Percentiles rank a stretch among this genome's conserved stretches.
phyloP scores from a whole-genome alignment of 306 rosid genomes.

The Malus sylvestris region DNA sequence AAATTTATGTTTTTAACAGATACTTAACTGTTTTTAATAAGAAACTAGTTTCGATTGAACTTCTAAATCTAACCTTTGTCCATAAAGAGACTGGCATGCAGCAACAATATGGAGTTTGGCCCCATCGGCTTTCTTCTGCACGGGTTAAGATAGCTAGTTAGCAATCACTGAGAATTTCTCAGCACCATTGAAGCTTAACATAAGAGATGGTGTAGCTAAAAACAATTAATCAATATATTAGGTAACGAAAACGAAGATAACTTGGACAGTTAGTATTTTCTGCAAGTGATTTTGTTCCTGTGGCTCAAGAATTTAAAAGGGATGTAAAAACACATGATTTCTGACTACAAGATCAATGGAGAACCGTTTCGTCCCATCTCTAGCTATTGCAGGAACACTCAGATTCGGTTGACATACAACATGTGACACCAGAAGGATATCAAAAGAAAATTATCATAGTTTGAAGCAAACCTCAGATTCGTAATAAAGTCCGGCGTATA shows the following conservation, averaged over 20 bases:
- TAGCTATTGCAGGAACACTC: background rate
- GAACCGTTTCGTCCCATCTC: no score
- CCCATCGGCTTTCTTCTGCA: constrained; percentile 48
- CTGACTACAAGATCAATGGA: background rate
- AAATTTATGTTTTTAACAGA: constrained; percentile 1
- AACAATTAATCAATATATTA: no score
- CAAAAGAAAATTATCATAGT: constrained; percentile 4
- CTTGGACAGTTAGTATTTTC: no score
- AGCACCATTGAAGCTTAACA: no score
- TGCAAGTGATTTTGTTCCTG: no score
- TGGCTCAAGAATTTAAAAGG: background rate
- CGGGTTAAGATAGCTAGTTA: constrained; percentile 3
- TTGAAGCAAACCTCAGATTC: constrained; percentile 70
- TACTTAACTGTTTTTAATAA: background rate
- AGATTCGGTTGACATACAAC: background rate
- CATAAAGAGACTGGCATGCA: constrained; percentile 70
- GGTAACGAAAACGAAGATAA: no score
- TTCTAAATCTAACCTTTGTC: constrained; percentile 67
- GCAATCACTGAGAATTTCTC: no score
- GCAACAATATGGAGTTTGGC: constrained; percentile 62
- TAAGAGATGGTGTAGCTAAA: no score
- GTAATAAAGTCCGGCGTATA: constrained; percentile 76
- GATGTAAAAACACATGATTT: background rate
- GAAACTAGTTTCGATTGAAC: constrained; percentile 1
- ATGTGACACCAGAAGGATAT: background rate